Evolutionary conservation across 2,329 filamentous ascomycete genomes (phyloP), one percentile per base, ranked within the genome.

Genomic region (Hypomyces perniciosus): DNA sequence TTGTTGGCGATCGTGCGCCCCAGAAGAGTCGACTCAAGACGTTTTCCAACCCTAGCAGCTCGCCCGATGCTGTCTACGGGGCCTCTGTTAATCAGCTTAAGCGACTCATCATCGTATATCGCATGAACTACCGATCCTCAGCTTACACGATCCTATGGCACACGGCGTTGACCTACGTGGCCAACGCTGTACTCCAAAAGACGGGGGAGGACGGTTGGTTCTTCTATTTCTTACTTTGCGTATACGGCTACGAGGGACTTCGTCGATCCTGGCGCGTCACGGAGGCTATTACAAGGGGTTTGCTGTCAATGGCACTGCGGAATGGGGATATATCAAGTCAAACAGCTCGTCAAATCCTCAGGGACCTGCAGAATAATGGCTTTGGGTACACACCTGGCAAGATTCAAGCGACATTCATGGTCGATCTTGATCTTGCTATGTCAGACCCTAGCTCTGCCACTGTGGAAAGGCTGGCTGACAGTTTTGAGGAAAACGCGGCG

Each of bases 91-190:
- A 60, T 29, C 68, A 72, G 40, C 60, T 72, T 7, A 72, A 72
- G 51, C 61, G 62, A 6, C 61, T 72, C 1, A 57, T 73, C 4
- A 49, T 72, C 27, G 57, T 63, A 10, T 72, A 69, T 51, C 65
- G 68, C 12, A 57, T 59, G 13, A 59, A 61, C 3, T 63, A 69
- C 40, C 46, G 55, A 6, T 63, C 62, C 6, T 68, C 69, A 2
- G 57, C 61, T 1, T 69, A 66, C 47, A 66, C 67, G 1, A 63
- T 72, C 6, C 57, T 72, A 2, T 74, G 69, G 69, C 68, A 72
- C 44, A 71, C 61, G 3, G 69, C 66, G 2, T 56, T 73, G 20
- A 63, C 68, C 2, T 72, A 72, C 34, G 59, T 72, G 1, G 59
- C 65, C 5, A 73, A 72, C 33, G 68, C 66, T 4, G 62, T 72